Evolutionary conservation across 495 filamentous ascomycete genomes (phyloP), one percentile per base, ranked within the genome.

Genomic region (Penicillium mononematosum): DNA sequence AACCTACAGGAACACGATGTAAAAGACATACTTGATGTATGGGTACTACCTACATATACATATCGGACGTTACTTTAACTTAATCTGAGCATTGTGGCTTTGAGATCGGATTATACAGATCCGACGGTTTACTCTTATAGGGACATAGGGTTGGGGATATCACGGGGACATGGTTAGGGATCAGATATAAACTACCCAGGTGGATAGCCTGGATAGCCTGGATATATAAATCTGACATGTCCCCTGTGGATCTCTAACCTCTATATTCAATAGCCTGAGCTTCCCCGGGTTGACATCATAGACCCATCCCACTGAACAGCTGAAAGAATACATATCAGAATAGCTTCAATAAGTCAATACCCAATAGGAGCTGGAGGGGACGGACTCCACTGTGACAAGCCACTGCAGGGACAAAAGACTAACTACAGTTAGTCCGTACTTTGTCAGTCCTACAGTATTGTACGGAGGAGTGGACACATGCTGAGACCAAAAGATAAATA

Each of bases 221-320:
- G n/a, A 25, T 19, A 22, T 27, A 19, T 19, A 45, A 20, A 27
- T 45, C 11, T 22, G 24, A 46, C 6, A 29, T 16, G 5, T 22
- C 22, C 1, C 11, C 19, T 19, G 50, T 52, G 17, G 45, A 48
- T 17, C 45, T 20, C 22, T 14, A 19, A 14, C 32, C 3, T 29
- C n/a, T 17, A 46, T 27, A 25, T 45, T 24, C 4, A 20, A 44
- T 5, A 27, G 45, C 45, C n/a, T 48, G 25, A 51, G 36, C 36
- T 41, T 42, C 22, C 49, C 49, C 34, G n/a, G 32, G 34, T 41
- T 52, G 36, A 52, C 50, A 52, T 52, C 50, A 50, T 50, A 11
- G 32, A 50, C 48, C 48, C 34, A 47, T 47, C 14, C 29, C 17
- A 5, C 42, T 24, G 42, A 44, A 9, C 2, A 25, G 0, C 29